Conservation (phyloP, 441 rosid species). For the Arabidopsis lyrata region DNA sequence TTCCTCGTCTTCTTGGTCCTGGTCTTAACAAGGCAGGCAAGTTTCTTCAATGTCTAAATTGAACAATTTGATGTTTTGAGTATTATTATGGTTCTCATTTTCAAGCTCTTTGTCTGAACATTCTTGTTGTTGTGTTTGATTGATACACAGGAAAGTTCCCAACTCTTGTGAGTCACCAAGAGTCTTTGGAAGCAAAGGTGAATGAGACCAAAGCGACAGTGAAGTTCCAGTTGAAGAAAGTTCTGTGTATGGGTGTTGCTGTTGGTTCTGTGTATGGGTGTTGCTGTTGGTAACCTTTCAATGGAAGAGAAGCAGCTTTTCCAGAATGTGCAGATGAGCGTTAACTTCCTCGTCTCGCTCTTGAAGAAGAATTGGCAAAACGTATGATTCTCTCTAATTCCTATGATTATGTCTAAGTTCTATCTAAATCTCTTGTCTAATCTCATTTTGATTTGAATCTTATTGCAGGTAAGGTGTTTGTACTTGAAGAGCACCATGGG, state of each 20-base stretch:
- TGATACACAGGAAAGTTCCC: constrained; percentile 78
- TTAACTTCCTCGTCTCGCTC: constrained; percentile 84
- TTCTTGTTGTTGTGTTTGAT: background rate
- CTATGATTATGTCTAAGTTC: background rate
- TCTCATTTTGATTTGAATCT: background rate
- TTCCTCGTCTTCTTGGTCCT: constrained; percentile 97
- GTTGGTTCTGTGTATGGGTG: constrained; percentile 96
- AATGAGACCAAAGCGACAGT: constrained; percentile 82
- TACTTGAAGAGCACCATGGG: constrained; percentile 47
- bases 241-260: constrained; percentile 98
- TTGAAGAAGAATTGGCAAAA: constrained; percentile 96
- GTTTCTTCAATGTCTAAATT: constrained; percentile 77
- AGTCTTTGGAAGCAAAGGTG: constrained; percentile 81
- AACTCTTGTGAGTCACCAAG: constrained; percentile 85
- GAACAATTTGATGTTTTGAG: constrained; percentile 47
- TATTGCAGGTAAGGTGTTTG: constrained; percentile 43
- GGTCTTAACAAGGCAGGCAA: constrained; percentile 99
- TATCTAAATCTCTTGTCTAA: background rate
- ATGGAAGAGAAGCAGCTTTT: constrained; percentile 96
- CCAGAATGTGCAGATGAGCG: constrained; percentile 89
- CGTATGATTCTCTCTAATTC: constrained; percentile 47
- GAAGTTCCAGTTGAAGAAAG: constrained; percentile 89
- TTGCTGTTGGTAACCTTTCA: constrained; percentile 80
- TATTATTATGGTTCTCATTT: background rate
- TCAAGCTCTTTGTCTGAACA: background rate